Evolutionary conservation across 805 yeast genomes (phyloP), one percentile per base, ranked within the genome.

Genomic region (Suhomyces faveliae): DNA sequence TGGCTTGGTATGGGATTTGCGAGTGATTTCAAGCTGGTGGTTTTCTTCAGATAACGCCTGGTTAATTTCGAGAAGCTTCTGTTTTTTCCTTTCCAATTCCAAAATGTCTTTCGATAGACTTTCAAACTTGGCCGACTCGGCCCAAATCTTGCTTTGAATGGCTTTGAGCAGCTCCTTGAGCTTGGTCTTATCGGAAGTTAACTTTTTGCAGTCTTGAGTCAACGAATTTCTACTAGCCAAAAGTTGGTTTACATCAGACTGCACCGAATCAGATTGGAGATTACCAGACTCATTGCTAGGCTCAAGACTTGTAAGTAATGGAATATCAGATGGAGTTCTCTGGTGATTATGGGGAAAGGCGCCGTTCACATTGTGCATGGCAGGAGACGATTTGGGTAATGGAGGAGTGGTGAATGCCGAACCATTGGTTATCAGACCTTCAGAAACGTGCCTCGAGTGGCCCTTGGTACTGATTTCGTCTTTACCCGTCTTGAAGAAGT

Each of bases 21-120:
- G 40, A 9, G 48, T 40, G 21, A 39, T 42, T 41, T 54, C 56
- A 42, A 57, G 43, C 13, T 47, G 52, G 37, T 49, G 54, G 42
- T 59, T 58, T 35, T 61, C 59, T 33, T 63, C 67, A n/a, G 54
- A 42, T 33, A 61, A 55, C 15, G 45, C 53, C 42, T 50, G 59
- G 51, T 62, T 68, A 22, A 54, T 53, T 15, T 65, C 68, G 37
- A 51, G 21, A 17, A 89, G 64, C 13, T 66, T 63, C 27, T 67
- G 70, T 63, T 78, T 84, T 41, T 77, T 76, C 0, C 56, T 50
- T 24, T 67, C 73, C 51, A 89, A 67, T 15, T 68, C 75, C 42
- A 72, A 76, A 11, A 86, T 72, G 35, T 85, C 89, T 38, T 67
- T 70, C 17, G 68, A 48, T 29, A 84, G 53, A 5, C 62, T 62